Conservation (phyloP, 2,329 filamentous ascomycete genomes). For the Colletotrichum caudatum region DNA sequence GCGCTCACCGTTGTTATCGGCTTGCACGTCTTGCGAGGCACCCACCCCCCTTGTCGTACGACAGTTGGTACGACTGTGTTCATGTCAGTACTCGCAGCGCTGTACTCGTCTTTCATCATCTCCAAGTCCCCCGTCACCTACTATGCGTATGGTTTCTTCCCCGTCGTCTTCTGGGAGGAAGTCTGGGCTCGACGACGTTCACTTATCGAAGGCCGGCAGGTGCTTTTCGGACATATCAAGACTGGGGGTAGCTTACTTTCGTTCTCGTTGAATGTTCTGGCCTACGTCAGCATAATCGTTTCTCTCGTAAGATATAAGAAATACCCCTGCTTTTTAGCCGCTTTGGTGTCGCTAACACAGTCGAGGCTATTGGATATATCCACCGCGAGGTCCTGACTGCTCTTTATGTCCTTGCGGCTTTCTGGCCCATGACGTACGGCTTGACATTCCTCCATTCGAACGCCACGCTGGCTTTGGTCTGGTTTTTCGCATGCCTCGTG, state of each 20-base stretch:
- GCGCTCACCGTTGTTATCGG: constrained; percentile 90
- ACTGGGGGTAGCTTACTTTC: constrained; percentile 68
- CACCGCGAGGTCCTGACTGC: constrained; percentile 87
- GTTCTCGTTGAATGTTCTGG: constrained; percentile 71
- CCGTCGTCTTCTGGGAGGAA: constrained; percentile 96
- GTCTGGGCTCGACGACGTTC: constrained; percentile 83
- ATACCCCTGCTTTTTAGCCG: background rate
- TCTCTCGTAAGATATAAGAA: constrained; percentile 73
- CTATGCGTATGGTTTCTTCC: constrained; percentile 92
- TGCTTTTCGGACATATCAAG: constrained; percentile 77
- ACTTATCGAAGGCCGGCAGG: constrained; percentile 72
- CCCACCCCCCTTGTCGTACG: constrained; percentile 73
- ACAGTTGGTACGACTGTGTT: constrained; percentile 73
- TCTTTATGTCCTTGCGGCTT: constrained; percentile 79
- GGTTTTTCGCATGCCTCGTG: constrained; percentile 79
- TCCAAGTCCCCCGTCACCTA: constrained; percentile 87
- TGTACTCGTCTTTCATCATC: constrained; percentile 84
- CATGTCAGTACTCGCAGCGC: constrained; percentile 76
- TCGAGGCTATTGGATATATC: constrained; percentile 89
- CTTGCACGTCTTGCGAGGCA: constrained; percentile 83
- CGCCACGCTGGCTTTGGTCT: constrained; percentile 72
- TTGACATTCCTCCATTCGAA: constrained; percentile 77
- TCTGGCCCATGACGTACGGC: constrained; percentile 85
- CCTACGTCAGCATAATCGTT: constrained; percentile 81
- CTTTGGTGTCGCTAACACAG: constrained; percentile 40